Conservation (phyloP, 2,329 filamentous ascomycete species). For the Colletotrichum sp. region DNA sequence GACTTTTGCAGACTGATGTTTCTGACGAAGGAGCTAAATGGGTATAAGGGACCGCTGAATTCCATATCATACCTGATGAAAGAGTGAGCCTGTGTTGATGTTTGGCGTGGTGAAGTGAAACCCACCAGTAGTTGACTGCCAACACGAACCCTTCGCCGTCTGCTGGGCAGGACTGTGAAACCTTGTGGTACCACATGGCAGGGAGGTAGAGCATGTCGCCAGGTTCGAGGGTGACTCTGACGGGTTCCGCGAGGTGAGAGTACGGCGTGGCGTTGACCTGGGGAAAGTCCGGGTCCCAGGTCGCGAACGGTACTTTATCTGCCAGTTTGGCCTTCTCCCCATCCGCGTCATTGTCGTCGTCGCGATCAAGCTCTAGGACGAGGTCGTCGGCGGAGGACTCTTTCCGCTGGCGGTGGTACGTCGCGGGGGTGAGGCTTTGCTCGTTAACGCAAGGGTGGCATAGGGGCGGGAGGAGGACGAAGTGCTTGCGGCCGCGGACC, state of each 20-base stretch:
- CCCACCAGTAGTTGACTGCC: constrained; percentile 82
- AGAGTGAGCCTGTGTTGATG: neutral
- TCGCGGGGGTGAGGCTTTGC: constrained; percentile 57
- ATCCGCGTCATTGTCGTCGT: constrained; percentile 36
- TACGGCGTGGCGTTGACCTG: constrained; percentile 56
- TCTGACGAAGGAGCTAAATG: constrained; percentile 61
- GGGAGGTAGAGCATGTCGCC: constrained; percentile 86
- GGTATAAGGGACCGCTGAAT: constrained; percentile 72
- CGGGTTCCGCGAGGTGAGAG: constrained; percentile 62
- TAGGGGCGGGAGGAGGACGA: constrained; percentile 74
- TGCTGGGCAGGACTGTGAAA: constrained; percentile 70
- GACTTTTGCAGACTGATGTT: constrained; percentile 30
- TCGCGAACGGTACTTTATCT: constrained; percentile 66
- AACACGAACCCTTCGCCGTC: constrained; percentile 78
- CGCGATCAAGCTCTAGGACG: constrained; percentile 30
- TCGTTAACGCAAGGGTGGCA: constrained; percentile 75
- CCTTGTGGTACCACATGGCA: constrained; percentile 83
- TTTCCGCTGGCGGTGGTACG: constrained; percentile 53
- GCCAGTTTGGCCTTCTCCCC: constrained; percentile 22
- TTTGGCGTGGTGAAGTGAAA: neutral
- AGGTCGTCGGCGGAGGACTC: constrained; percentile 17
- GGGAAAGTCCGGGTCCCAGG: constrained; percentile 75
- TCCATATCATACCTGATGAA: constrained; percentile 77
- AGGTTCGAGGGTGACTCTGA: constrained; percentile 71
- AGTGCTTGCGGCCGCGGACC: constrained; percentile 74